Conservation (phyloP, 257 asterid genomes). For the Osmanthus fragrans region DNA sequence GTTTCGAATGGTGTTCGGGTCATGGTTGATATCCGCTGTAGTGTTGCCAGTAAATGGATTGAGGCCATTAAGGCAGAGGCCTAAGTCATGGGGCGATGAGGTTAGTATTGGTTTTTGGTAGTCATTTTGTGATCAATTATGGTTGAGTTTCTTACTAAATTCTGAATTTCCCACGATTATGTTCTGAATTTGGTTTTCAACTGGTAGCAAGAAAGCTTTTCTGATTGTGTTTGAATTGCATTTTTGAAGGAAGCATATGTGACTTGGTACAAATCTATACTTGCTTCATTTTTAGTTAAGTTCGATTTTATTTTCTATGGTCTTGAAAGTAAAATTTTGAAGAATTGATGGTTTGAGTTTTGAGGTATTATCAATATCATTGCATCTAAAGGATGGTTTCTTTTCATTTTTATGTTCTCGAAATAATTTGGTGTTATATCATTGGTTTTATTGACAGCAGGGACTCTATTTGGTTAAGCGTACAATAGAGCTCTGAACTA, state of each 20-base stretch:
- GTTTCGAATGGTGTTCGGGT: slow-evolving; percentile 45
- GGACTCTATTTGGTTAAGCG: not conserved
- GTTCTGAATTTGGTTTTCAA: slow-evolving; percentile 10
- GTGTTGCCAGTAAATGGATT: slow-evolving; percentile 56
- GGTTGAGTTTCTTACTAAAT: not conserved
- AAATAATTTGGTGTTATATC: not conserved
- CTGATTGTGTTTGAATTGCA: slow-evolving; percentile 10
- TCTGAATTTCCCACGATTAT: slow-evolving; percentile 10
- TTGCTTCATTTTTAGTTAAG: slow-evolving; percentile 10
- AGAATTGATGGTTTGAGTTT: slow-evolving; percentile 5
- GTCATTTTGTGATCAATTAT: not conserved
- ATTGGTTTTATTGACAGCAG: not conserved
- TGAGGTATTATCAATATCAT: slow-evolving; percentile 6
- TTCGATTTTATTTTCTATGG: not conserved
- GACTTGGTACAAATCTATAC: slow-evolving; percentile 3
- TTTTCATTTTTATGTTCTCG: slow-evolving; percentile 10
- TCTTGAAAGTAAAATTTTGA: not conserved
- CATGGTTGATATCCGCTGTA: slow-evolving; percentile 44
- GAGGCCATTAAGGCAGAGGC: slow-evolving; percentile 84
- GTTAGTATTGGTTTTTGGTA: slow-evolving; percentile 39
- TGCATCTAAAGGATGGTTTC: slow-evolving; percentile 10
- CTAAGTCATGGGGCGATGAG: slow-evolving; percentile 95
- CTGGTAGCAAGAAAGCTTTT: not conserved
- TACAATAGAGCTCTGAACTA: not conserved
- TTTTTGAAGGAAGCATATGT: slow-evolving; percentile 11